Conservation (phyloP, 73 alveolate species). For the Paramecium caudatum region DNA sequence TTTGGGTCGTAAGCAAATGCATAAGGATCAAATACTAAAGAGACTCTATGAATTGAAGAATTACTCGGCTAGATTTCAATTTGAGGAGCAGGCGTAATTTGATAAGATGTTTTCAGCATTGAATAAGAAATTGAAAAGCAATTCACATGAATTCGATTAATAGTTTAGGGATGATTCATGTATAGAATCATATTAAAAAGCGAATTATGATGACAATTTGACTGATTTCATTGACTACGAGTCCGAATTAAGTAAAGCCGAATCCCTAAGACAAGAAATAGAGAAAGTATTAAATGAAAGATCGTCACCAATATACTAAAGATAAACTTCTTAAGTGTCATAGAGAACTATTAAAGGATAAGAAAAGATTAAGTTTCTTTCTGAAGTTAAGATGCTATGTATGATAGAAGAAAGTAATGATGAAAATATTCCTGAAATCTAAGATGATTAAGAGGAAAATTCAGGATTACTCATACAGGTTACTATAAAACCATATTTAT, state of each 20-base stretch:
- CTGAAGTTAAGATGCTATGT: constrained; percentile 48
- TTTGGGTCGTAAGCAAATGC: background rate
- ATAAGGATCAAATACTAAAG: background rate
- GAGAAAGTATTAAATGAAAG: background rate
- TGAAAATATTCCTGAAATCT: background rate
- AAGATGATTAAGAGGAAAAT: background rate
- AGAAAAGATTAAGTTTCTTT: constrained; percentile 2
- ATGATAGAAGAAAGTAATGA: background rate
- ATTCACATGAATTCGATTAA: constrained; percentile 51
- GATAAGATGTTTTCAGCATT: background rate
- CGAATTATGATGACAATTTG: background rate
- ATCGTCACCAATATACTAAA: background rate
- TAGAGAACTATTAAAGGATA: background rate
- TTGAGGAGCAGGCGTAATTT: constrained; percentile 44
- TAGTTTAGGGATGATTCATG: background rate
- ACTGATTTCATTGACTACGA: background rate
- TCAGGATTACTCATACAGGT: background rate
- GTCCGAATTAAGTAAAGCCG: constrained; percentile 10
- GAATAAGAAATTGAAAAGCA: constrained; percentile 32
- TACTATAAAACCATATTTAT: background rate
- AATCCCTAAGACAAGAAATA: background rate
- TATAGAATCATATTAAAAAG: background rate
- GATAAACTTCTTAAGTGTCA: background rate
- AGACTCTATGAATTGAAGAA: background rate
- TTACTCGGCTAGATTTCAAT: background rate